phyloP scores from a whole-genome alignment of 192 early-diverging fungal genomes.

The Coemansia javaensis region DNA sequence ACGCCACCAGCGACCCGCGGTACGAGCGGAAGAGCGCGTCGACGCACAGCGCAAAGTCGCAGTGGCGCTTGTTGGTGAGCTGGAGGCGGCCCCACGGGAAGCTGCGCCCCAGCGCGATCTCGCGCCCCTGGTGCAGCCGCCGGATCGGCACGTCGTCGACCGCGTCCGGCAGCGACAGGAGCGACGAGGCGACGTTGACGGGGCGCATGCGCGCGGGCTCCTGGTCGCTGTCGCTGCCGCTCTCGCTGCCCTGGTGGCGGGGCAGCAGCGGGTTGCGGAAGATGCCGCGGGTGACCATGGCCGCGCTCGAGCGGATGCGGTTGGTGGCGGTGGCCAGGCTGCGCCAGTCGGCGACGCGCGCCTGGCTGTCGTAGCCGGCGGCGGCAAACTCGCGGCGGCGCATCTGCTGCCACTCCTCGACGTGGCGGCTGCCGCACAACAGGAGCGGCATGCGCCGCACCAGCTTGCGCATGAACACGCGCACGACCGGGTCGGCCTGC shows the following conservation, averaged over 20 bases:
- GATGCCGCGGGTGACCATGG: slow-evolving; percentile 27
- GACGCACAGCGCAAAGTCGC: slow-evolving; percentile 83
- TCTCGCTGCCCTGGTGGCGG: not conserved
- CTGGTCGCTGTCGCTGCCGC: not conserved
- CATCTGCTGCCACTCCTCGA: slow-evolving; percentile 42
- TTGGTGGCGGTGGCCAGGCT: slow-evolving; percentile 19
- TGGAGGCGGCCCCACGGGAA: slow-evolving; percentile 90
- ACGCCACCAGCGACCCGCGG: slow-evolving; percentile 82
- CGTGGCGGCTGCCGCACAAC: slow-evolving; percentile 37
- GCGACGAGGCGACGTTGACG: slow-evolving; percentile 1
- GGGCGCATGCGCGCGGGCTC: not conserved
- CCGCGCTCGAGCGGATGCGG: slow-evolving; percentile 10
- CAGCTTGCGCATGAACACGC: slow-evolving; percentile 7
- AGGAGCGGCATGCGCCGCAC: slow-evolving; percentile 15
- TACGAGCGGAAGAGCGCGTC: slow-evolving; percentile 79
- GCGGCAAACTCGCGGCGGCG: slow-evolving; percentile 31
- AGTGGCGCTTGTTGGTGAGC: slow-evolving; percentile 86
- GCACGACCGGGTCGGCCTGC: slow-evolving; percentile 6
- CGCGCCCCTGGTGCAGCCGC: slow-evolving; percentile 23
- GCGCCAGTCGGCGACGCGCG: slow-evolving; percentile 35
- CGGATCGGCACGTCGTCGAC: slow-evolving; percentile 9
- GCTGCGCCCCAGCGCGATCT: slow-evolving; percentile 67
- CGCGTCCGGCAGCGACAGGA: slow-evolving; percentile 2
- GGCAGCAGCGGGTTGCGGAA: slow-evolving; percentile 12
- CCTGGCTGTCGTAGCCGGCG: slow-evolving; percentile 14